A percentile compares a stretch with the other conserved stretches of the same genome.
These are phyloP conservation scores for Lentinus brumalis DNA, from an alignment of 768 basidiomycete genomes.

Conservation along the genomic window DNA sequence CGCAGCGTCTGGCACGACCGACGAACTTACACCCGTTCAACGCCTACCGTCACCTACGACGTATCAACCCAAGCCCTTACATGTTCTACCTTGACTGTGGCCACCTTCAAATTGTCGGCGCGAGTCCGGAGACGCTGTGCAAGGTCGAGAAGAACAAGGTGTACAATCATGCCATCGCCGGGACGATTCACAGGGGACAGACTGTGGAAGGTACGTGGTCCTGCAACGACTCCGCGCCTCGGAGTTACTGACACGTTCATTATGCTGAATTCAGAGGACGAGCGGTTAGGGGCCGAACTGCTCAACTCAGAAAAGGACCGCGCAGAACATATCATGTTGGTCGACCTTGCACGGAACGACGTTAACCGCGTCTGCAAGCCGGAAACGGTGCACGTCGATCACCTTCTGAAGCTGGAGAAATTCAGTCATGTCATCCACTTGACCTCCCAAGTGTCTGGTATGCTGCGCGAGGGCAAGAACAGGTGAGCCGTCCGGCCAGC, in stretches of 20 bases:
- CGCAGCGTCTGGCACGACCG: constrained; percentile 83
- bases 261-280: constrained; percentile 73
- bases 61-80: constrained; percentile 97
- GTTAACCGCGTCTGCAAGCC: constrained; percentile 97
- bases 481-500: constrained; percentile 50
- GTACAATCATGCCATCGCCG: constrained; percentile 97
- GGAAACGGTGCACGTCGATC: constrained; percentile 93
- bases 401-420: constrained; percentile 89
- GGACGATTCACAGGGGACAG: constrained; percentile 87
- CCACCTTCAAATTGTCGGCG: constrained; percentile 93
- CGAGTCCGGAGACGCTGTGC: constrained; percentile 96
- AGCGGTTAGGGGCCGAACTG: constrained; percentile 69
- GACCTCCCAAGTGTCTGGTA: constrained; percentile 92
- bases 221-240: neutral
- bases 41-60: constrained; percentile 89
- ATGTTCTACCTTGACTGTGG: constrained; percentile 98
- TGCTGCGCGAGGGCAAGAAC: constrained; percentile 77
- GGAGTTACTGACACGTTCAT: neutral
- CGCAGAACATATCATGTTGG: constrained; percentile 98
- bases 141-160: constrained; percentile 92
- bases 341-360: constrained; percentile 97
- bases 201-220: constrained; percentile 71
- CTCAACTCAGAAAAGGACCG: constrained; percentile 90
- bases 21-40: constrained; percentile 96
- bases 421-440: constrained; percentile 99